phyloP scores from a whole-genome alignment of 2,329 filamentous ascomycete genomes.

The Elsinoe arachidis region DNA sequence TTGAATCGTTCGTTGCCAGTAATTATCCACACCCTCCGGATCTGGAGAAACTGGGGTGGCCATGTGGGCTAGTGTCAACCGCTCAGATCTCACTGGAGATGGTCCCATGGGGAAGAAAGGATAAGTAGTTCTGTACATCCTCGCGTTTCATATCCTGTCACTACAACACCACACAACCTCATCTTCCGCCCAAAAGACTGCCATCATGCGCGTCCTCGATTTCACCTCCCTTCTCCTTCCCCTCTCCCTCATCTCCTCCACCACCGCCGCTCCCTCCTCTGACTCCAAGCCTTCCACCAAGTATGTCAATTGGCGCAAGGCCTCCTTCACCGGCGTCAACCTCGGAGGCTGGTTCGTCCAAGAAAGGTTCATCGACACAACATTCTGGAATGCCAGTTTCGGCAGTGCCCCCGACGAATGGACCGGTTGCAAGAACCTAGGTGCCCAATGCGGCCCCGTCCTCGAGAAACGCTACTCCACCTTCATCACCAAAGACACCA shows the following conservation, averaged over 20 bases:
- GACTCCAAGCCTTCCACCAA: constrained; percentile 6
- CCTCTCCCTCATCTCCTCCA: neutral
- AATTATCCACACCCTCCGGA: neutral
- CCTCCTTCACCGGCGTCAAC: constrained; percentile 27
- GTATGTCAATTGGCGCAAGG: constrained; percentile 3
- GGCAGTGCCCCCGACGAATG: constrained; percentile 29
- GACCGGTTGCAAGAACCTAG: constrained; percentile 29
- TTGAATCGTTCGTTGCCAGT: neutral
- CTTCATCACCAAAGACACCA: constrained; percentile 11
- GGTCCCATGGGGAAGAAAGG: neutral
- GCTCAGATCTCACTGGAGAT: neutral
- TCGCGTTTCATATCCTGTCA: neutral
- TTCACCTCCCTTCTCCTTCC: constrained; percentile 1
- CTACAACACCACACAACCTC: neutral
- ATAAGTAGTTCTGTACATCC: neutral
- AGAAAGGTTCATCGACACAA: constrained; percentile 29
- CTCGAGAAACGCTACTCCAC: constrained; percentile 30
- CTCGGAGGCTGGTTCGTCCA: constrained; percentile 30
- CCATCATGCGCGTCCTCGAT: constrained; percentile 6
- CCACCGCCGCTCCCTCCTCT: neutral
- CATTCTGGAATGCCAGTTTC: constrained; percentile 27
- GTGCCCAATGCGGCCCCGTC: constrained; percentile 16
- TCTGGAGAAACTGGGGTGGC: neutral
- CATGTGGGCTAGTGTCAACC: neutral
- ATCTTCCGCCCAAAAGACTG: neutral